These are phyloP conservation scores for Colletotrichum sp. DNA, from an alignment of 2,329 filamentous ascomycete genomes.

Conservation along the genomic window DNA sequence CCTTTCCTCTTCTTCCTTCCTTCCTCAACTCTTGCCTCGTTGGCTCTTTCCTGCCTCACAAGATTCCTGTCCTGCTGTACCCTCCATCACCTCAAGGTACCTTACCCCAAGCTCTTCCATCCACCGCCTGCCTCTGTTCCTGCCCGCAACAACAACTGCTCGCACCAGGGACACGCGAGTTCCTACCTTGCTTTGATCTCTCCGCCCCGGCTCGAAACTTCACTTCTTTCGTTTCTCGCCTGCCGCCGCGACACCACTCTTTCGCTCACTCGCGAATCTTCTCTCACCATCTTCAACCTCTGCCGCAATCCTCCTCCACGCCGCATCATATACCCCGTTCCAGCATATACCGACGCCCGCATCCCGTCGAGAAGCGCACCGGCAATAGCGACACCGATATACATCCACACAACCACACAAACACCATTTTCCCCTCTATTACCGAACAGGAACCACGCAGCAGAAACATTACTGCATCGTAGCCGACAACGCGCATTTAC, in stretches of 20 bases:
- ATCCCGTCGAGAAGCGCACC: neutral
- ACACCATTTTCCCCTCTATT: neutral
- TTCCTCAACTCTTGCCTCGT: neutral
- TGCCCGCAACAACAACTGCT: neutral
- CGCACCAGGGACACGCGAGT: neutral
- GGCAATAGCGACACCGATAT: conserved; percentile 9
- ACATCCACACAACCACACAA: neutral
- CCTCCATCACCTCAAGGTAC: neutral
- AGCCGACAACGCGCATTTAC: neutral
- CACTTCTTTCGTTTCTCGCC: neutral
- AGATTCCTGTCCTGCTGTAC: neutral
- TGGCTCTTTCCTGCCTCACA: neutral
- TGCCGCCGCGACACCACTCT: neutral
- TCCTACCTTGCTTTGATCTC: neutral
- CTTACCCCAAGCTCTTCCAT: neutral
- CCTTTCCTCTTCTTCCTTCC: neutral
- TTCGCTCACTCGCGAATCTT: neutral
- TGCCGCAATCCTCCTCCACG: neutral
- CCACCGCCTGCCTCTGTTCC: neutral
- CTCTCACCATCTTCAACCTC: neutral
- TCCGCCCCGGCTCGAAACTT: neutral
- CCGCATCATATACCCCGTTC: neutral
- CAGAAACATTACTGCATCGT: neutral
- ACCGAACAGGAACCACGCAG: neutral
- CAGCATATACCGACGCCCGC: neutral